Evolutionary conservation across 495 filamentous ascomycete genomes (phyloP), one percentile per base, ranked within the genome.

Genomic region (Penicillium antarcticum): DNA sequence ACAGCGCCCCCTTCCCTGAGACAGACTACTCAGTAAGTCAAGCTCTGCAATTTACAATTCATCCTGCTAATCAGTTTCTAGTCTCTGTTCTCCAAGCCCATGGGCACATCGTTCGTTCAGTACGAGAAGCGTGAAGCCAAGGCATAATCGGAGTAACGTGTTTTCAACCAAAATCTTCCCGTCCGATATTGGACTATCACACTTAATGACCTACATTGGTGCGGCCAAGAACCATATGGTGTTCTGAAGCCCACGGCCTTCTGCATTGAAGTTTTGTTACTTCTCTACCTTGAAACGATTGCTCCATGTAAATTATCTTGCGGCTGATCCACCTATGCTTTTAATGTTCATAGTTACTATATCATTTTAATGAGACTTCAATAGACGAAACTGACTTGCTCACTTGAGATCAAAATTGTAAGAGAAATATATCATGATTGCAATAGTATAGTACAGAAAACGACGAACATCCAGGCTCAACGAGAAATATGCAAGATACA

Each of bases 51-150:
- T 40, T 13, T n/a, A 7, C 41, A 8, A 29, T 10, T 9, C 2
- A 13, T 24, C 11, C 38, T 14, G 45, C 61, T 66, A 59, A 66
- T 50, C 31, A 33, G 36, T 0, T 3, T 24, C 18, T 35, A 76
- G 73, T 76, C 75, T n/a, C 55, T 81, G 16, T 81, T 80, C 61
- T 79, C 77, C 32, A 72, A 76, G 52, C 75, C 77, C 29, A 53
- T 68, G 42, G 71, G 70, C 39, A 67, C 71, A 57, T 75, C 72
- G 0, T 58, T 65, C 45, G 70, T 75, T 37, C 56, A 68, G 36
- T 77, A 66, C 26, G 74, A 77, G 55, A 74, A 68, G 60, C 72
- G 72, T 42, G 52, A 56, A 43, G 49, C 38, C 34, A 75, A 73
- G 43, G 54, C 56, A 59, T 72, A 51, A 62, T 57, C 26, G 45